Conservation (phyloP, 2,329 filamentous ascomycete species). For the Claviceps maximensis region DNA sequence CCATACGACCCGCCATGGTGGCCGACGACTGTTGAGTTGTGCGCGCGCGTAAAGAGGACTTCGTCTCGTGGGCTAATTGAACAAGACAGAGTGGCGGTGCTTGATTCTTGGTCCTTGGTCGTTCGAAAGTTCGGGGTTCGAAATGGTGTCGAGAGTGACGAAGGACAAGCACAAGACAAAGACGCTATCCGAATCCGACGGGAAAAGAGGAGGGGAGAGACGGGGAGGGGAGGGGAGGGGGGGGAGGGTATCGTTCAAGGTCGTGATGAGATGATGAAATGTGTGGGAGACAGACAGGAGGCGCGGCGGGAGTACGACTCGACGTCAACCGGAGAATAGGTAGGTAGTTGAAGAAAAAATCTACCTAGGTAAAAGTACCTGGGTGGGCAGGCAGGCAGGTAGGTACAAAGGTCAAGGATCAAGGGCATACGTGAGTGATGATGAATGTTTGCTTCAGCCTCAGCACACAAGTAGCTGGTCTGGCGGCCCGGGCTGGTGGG, state of each 20-base stretch:
- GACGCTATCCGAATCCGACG: neutral
- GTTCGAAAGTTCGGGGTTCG: neutral
- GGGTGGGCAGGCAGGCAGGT: neutral
- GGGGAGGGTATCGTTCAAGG: neutral
- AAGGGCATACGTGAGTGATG: neutral
- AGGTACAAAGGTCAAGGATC: neutral
- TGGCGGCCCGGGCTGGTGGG: neutral
- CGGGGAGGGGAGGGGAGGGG: neutral
- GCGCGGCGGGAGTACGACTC: conserved; percentile 3
- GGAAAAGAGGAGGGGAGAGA: neutral
- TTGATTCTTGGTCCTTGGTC: neutral
- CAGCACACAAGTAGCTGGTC: conserved; percentile 3
- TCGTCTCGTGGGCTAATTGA: neutral
- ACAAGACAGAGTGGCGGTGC: neutral
- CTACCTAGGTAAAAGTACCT: neutral
- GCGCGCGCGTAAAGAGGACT: neutral
- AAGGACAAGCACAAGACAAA: neutral
- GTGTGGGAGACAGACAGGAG: neutral
- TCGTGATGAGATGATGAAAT: neutral
- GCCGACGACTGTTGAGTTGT: conserved; percentile 7
- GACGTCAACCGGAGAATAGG: conserved; percentile 2
- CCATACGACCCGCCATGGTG: conserved; percentile 82
- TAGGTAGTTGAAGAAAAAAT: neutral
- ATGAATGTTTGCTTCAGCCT: conserved; percentile 7
- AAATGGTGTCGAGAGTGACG: neutral